phyloP scores from a whole-genome alignment of 1,284 basidiomycete genomes.

The Ganoderma leucocontextum region DNA sequence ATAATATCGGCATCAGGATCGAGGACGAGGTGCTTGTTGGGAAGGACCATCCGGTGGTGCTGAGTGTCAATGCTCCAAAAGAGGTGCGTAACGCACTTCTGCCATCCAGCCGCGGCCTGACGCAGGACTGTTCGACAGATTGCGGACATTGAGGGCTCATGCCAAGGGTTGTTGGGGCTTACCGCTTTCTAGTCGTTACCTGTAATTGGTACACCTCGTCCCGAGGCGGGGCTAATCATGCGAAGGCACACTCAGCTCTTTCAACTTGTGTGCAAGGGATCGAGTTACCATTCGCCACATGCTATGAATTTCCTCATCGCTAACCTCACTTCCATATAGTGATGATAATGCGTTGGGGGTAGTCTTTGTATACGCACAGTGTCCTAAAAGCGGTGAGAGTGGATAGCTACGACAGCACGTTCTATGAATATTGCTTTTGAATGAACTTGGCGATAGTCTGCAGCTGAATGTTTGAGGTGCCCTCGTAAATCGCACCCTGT shows the following conservation, averaged over 20 bases:
- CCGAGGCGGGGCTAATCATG: neutral
- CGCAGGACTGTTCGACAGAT: constrained; percentile 52
- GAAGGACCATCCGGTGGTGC: constrained; percentile 69
- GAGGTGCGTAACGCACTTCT: constrained; percentile 61
- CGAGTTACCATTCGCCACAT: neutral
- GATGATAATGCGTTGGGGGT: neutral
- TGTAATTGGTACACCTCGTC: neutral
- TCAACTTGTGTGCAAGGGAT: neutral
- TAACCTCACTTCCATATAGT: neutral
- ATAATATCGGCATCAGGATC: constrained; percentile 89
- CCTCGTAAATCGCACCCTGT: constrained; percentile 93
- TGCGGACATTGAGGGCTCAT: constrained; percentile 87
- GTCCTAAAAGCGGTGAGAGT: neutral
- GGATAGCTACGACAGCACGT: neutral
- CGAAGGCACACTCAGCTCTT: neutral
- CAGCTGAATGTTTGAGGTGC: constrained; percentile 96
- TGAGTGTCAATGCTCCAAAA: constrained; percentile 86
- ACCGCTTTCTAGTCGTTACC: constrained; percentile 56
- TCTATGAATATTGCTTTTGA: constrained; percentile 77
- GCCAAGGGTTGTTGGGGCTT: constrained; percentile 79
- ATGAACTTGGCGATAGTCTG: constrained; percentile 96
- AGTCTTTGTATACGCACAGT: constrained; percentile 2
- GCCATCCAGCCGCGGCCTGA: neutral
- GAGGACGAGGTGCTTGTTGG: constrained; percentile 92
- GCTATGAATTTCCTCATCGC: neutral